Conservation (phyloP, 352 stramenopile species). For the Globisporangium perplexum region DNA sequence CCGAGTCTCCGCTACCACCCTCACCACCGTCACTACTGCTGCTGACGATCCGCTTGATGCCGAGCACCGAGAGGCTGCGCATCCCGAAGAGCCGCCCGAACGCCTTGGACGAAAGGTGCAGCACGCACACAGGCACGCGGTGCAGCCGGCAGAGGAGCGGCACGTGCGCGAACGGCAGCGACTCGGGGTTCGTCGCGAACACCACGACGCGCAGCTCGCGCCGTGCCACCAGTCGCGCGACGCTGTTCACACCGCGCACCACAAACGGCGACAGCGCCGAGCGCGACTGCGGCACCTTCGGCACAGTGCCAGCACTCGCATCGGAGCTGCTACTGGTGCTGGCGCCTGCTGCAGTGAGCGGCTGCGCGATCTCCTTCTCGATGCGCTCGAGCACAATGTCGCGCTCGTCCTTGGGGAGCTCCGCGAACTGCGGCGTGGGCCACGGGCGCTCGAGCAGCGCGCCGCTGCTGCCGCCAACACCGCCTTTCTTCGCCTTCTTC, state of each 20-base stretch:
- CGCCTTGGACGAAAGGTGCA: slow-evolving; percentile 64
- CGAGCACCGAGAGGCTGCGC: slow-evolving; percentile 47
- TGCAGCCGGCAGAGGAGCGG: slow-evolving; percentile 65
- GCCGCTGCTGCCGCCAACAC: neutral
- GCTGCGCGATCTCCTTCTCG: slow-evolving; percentile 43
- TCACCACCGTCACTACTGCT: neutral
- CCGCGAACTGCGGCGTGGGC: slow-evolving; percentile 41
- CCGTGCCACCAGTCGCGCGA: slow-evolving; percentile 32
- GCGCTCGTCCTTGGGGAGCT: slow-evolving; percentile 63
- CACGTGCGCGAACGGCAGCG: slow-evolving; percentile 50
- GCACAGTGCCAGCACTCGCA: neutral
- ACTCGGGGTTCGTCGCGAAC: slow-evolving; percentile 60
- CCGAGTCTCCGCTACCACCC: neutral
- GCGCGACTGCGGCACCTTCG: neutral
- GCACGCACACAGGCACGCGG: slow-evolving; percentile 57
- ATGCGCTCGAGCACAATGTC: slow-evolving; percentile 77
- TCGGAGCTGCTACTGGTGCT: neutral
- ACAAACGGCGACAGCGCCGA: slow-evolving; percentile 19
- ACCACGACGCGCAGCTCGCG: slow-evolving; percentile 53
- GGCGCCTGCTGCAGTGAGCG: slow-evolving; percentile 10
- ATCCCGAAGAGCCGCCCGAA: slow-evolving; percentile 54
- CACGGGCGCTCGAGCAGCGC: slow-evolving; percentile 26
- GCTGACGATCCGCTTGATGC: slow-evolving; percentile 23
- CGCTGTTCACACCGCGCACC: slow-evolving; percentile 54
- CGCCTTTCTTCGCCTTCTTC: slow-evolving; percentile 11